Evolutionary conservation across 164 flowering plant genomes (phyloP), one percentile per base, ranked within the genome.

Genomic region (Dillenia turbinata): DNA sequence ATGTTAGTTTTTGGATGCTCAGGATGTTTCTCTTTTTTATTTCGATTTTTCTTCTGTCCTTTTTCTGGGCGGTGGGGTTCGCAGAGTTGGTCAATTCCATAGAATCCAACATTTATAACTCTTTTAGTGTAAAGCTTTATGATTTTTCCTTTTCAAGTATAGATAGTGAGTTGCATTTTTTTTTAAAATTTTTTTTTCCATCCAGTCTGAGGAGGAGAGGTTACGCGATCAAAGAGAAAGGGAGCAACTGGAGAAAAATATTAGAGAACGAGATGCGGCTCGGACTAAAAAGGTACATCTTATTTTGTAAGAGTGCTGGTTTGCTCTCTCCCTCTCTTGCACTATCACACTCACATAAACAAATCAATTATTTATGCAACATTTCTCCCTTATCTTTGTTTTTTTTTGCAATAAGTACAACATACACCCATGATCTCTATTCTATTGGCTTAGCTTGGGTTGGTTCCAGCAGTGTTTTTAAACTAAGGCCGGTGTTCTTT

Each of bases 191-290:
- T 60, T 56, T 67, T 54, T 15, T 57, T 54, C 50, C 12, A 19
- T 73, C 77, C 81, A 93, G 97, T 85, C 92, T 9, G 96, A 94
- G 64, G 96, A 88, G 75, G 97, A 83, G 54, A 83, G 83, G 61
- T 52, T 80, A 68, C 87, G 82, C 24, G 99, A 94, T 69, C 96
- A 89, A 71, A 84, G 77, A 74, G 99, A 94, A 73, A 81, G 82
- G 68, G 93, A 83, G 75, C 84, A 91, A 62, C 71, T 94, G 51
- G 99, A 94, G 78, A 79, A 64, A 58, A 80, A 82, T 63, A 59
- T 91, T 3, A 83, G 85, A 75, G 96, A 88, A 57, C 72, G 90
- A 62, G 99, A 94, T 86, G 86, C 90, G 51, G 87, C 94, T 1
- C 83, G 78, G 12, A 94, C 99, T 12, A 71, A 85, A 15, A 94